Conservation (phyloP, 2,329 filamentous ascomycete genomes). For the Sporothrix sp. region DNA sequence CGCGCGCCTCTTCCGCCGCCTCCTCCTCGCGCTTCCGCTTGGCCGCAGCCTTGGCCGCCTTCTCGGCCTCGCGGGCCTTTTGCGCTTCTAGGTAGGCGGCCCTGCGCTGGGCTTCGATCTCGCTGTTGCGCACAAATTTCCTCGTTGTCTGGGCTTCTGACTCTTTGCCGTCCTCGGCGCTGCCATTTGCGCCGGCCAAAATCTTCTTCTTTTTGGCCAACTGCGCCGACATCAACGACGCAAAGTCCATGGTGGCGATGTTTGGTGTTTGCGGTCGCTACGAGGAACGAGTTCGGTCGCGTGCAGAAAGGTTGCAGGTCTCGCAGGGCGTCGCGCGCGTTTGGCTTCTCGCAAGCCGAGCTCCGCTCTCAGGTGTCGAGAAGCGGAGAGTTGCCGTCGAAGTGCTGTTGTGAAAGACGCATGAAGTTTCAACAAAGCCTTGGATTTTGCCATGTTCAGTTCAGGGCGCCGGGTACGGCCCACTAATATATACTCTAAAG, state of each 20-base stretch:
- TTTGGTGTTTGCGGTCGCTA: neutral
- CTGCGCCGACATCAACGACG: conserved; percentile 83
- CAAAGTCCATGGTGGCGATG: conserved; percentile 70
- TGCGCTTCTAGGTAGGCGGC: conserved; percentile 77
- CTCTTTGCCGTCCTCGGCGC: conserved; percentile 15
- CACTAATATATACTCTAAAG: neutral
- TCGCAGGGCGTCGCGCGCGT: no score
- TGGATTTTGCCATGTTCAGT: neutral
- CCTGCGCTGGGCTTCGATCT: conserved; percentile 73
- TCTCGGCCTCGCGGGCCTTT: conserved; percentile 59
- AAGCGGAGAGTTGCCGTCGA: neutral
- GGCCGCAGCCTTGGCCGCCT: conserved; percentile 56
- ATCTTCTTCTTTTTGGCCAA: conserved; percentile 61
- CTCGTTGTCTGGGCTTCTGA: conserved; percentile 32
- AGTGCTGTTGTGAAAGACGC: neutral
- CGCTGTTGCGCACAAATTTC: conserved; percentile 78
- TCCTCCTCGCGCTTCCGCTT: conserved; percentile 91
- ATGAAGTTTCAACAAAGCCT: neutral
- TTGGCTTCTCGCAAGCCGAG: no score
- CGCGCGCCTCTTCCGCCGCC: conserved; percentile 56
- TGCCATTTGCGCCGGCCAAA: neutral
- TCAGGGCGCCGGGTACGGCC: neutral
- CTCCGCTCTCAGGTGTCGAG: neutral
- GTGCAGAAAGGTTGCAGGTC: neutral
- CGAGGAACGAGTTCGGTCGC: neutral